These are phyloP conservation scores for Claviceps spartinae DNA, from an alignment of 2,329 filamentous ascomycete genomes.

Conservation along the genomic window DNA sequence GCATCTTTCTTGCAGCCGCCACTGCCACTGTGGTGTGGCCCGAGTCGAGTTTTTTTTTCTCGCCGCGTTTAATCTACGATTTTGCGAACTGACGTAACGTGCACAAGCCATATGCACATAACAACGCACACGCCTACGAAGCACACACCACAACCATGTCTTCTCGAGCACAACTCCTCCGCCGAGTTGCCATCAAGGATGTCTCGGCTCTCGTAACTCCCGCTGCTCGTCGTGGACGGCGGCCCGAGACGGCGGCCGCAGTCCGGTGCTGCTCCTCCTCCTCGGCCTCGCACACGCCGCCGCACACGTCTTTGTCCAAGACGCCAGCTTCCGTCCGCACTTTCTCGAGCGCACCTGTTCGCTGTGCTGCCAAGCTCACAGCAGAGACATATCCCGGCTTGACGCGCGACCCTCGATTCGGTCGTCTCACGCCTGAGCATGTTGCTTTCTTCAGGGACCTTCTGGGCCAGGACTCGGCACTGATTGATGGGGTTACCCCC, in stretches of 20 bases:
- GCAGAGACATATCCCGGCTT: constrained; percentile 75
- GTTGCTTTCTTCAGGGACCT: constrained; percentile 70
- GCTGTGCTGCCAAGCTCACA: constrained; percentile 49
- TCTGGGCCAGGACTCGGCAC: constrained; percentile 64
- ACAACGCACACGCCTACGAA: neutral
- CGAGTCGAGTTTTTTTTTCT: too few species aligned
- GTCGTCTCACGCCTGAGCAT: constrained; percentile 61
- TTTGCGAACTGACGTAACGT: neutral
- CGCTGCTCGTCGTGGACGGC: neutral
- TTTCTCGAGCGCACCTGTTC: constrained; percentile 12
- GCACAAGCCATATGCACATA: neutral
- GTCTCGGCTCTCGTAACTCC: constrained; percentile 2
- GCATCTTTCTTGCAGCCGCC: too few species aligned
- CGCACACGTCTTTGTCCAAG: constrained; percentile 7
- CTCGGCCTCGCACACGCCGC: constrained; percentile 10
- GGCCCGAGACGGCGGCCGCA: neutral
- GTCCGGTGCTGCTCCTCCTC: constrained; percentile 1
- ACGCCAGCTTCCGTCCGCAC: constrained; percentile 11
- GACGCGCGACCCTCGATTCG: constrained; percentile 65
- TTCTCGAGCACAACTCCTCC: constrained; percentile 4
- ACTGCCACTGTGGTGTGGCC: too few species aligned
- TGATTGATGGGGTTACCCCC: constrained; percentile 67
- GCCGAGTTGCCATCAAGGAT: neutral
- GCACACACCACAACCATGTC: constrained; percentile 2
- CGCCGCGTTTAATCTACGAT: too few species aligned